phyloP scores from a whole-genome alignment of 306 rosid genomes.

The Neltuma alba region DNA sequence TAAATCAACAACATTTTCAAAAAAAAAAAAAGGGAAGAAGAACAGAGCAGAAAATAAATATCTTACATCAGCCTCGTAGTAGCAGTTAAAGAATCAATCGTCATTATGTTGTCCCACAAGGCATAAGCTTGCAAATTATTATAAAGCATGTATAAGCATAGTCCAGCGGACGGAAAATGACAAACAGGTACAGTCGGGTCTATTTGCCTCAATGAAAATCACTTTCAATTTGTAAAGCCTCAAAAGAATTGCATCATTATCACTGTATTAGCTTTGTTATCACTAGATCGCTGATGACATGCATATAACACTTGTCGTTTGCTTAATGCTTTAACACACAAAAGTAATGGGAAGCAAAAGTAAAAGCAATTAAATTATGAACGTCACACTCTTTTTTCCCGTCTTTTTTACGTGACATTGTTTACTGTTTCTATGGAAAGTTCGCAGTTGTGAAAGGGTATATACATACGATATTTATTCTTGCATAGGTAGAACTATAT shows the following conservation, averaged over 20 bases:
- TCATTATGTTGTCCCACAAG: conserved; percentile 7
- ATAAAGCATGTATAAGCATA: background rate
- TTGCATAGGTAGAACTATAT: background rate
- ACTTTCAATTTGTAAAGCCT: conserved; percentile 21
- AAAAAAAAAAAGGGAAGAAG: no score
- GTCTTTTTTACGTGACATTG: background rate
- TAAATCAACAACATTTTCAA: background rate
- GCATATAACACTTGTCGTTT: conserved; percentile 9
- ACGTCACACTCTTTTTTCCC: background rate
- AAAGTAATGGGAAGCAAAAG: conserved; percentile 1
- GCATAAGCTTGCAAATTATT: background rate
- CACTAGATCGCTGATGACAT: background rate
- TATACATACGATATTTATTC: background rate
- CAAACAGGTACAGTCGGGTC: conserved; percentile 1
- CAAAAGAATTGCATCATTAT: conserved; percentile 21
- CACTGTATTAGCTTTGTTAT: background rate
- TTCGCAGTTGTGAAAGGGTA: background rate
- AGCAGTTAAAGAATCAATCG: background rate
- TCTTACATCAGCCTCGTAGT: conserved; percentile 19
- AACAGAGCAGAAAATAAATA: background rate
- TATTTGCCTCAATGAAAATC: conserved; percentile 14
- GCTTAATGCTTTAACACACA: background rate
- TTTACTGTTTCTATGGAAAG: background rate
- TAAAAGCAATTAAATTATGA: background rate
- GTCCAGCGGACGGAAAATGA: conserved; percentile 24